phyloP scores from a whole-genome alignment of 2,329 filamentous ascomycete species.

The Aspergillus costaricaensis region DNA sequence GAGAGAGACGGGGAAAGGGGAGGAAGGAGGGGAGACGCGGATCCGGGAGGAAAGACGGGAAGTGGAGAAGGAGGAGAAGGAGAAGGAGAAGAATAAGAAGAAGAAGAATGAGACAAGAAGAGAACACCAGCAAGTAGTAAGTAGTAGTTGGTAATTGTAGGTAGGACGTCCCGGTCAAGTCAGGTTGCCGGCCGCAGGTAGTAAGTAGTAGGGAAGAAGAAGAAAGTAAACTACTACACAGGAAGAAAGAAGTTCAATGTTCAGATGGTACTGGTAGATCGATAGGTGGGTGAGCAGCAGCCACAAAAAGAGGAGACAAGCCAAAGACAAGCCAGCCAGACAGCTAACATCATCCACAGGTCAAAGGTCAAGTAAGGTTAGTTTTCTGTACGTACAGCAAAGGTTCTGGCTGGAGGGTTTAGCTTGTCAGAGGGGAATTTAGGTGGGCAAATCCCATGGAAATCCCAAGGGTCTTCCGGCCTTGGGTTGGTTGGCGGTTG shows the following conservation, averaged over 20 bases:
- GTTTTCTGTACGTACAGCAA: background rate
- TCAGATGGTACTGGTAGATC: background rate
- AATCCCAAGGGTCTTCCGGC: background rate
- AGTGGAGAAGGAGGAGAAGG: slow-evolving; percentile 6
- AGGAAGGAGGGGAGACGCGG: slow-evolving; percentile 7
- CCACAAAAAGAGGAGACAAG: too few species aligned
- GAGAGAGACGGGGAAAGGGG: slow-evolving; percentile 6
- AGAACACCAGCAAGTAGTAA: slow-evolving; percentile 5
- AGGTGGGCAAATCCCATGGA: slow-evolving; percentile 5
- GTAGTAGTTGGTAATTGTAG: background rate
- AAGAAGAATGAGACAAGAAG: slow-evolving; percentile 12
- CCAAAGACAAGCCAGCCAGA: background rate
- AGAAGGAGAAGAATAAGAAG: slow-evolving; percentile 14
- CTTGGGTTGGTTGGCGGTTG: background rate
- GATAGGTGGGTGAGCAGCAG: background rate
- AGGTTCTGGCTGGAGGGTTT: slow-evolving; percentile 1
- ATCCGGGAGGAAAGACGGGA: slow-evolving; percentile 14
- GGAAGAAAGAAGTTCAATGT: background rate
- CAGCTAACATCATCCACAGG: background rate
- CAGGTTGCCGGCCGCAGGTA: background rate
- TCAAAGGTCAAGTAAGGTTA: background rate
- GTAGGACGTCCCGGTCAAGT: background rate
- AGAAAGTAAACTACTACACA: background rate
- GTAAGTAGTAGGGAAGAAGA: background rate
- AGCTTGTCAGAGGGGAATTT: slow-evolving; percentile 5